phyloP scores from a whole-genome alignment of 805 yeast genomes.

The Starmerella etchellsii region DNA sequence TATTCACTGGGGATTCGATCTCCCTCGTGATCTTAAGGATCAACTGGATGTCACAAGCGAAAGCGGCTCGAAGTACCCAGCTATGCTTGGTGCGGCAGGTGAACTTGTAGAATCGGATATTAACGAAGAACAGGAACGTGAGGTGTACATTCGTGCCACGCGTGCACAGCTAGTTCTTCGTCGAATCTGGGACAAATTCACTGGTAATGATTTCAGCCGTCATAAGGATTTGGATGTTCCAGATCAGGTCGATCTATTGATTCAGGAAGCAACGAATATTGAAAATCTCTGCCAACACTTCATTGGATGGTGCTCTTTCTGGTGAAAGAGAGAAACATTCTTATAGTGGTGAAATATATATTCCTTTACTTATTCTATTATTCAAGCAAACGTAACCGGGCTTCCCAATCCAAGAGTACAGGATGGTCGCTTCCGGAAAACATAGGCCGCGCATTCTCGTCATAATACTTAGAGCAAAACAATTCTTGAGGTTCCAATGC shows the following conservation, averaged over 20 bases:
- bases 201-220: slow-evolving; percentile 83
- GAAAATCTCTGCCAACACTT: slow-evolving; percentile 94
- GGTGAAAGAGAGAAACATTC: slow-evolving; percentile 43
- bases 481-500: slow-evolving; percentile 52
- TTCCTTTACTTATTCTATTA: neutral
- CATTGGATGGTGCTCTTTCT: slow-evolving; percentile 98
- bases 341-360: neutral
- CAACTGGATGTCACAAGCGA: slow-evolving; percentile 9
- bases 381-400: slow-evolving; percentile 2
- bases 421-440: slow-evolving; percentile 28
- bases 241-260: slow-evolving; percentile 82
- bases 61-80: slow-evolving; percentile 7
- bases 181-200: slow-evolving; percentile 80
- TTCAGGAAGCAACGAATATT: slow-evolving; percentile 91
- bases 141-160: slow-evolving; percentile 43
- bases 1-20: slow-evolving; percentile 96
- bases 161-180: slow-evolving; percentile 82
- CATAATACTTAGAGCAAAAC: slow-evolving; percentile 43
- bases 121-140: slow-evolving; percentile 20
- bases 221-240: slow-evolving; percentile 62
- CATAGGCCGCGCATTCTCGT: slow-evolving; percentile 25
- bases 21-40: slow-evolving; percentile 38
- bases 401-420: slow-evolving; percentile 37
- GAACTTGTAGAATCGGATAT: slow-evolving; percentile 13
- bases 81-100: slow-evolving; percentile 4